phyloP scores from a whole-genome alignment of 371 early-diverging fungal genomes.

The Actinomucor elegans region DNA sequence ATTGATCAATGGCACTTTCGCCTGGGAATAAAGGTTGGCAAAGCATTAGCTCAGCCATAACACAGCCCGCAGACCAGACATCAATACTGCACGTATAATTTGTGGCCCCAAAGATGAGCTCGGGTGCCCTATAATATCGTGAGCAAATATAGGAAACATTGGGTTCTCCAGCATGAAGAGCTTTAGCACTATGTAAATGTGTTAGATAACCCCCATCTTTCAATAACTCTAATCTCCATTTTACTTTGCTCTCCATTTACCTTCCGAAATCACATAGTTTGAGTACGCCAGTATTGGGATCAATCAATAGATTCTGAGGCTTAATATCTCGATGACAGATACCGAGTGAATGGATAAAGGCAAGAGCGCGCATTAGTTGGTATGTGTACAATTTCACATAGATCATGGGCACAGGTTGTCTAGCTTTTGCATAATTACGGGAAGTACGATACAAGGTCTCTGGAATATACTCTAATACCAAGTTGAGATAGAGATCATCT shows the following conservation, averaged over 20 bases:
- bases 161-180: constrained; percentile 89
- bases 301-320: constrained; percentile 97
- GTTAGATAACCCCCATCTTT: background rate
- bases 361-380: constrained; percentile 93
- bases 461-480: constrained; percentile 86
- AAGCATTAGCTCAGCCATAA: constrained; percentile 98
- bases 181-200: constrained; percentile 78
- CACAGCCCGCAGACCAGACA: constrained; percentile 99
- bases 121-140: constrained; percentile 98
- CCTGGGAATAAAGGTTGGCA: constrained; percentile 98
- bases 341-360: constrained; percentile 94
- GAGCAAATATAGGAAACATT: constrained; percentile 99
- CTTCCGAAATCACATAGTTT: constrained; percentile 99
- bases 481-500: constrained; percentile 86
- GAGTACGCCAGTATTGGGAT: constrained; percentile 85
- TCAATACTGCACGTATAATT: constrained; percentile 92
- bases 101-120: constrained; percentile 96
- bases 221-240: background rate
- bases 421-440: constrained; percentile 81
- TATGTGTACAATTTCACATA: constrained; percentile 96
- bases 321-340: constrained; percentile 96
- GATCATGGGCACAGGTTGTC: constrained; percentile 92
- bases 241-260: constrained; percentile 26
- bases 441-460: constrained; percentile 87
- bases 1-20: constrained; percentile 98